Base-by-base conservation (phyloP, 345 rosid genomes). In the Eutrema heterophyllum region DNA sequence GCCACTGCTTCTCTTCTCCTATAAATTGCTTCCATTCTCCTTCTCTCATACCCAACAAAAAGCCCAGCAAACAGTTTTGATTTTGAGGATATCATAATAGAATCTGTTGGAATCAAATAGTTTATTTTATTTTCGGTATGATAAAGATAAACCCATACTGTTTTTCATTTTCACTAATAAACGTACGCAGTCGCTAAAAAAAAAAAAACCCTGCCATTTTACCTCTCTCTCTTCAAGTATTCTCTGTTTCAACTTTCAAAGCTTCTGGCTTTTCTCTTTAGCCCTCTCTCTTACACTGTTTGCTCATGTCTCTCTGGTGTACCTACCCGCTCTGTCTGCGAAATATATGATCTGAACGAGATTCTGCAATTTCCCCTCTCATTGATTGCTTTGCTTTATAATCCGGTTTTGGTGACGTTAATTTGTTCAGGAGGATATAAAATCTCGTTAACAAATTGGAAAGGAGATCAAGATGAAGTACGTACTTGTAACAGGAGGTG, bases 401-500 rank as follows among this genome's bases (percentile, higher is more conserved):
- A 29, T 5, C 11, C 15, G 35, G 69, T 52, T 63, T 54, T 69
- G 41, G 9, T 67, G 35, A 51, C n/a, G 7, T 67, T n/a, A n/a
- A n/a, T n/a, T 26, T 48, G 29, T 49, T 15, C 44, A 30, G 33
- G 33, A 70, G 58, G 46, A 45, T 41, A 46, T 5, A 30, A 33
- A 33, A 50, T 21, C 0, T 43, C 48, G 48, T 14, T n/a, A 43
- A 5, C 1, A 21, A 50, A 5, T 5, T 24, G 55, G 26, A 9
- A 32, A 46, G 45, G 56, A 70, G 80, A 75, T 21, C 24, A 21
- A 56, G 64, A 82, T 81, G 87, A 84, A 86, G 85, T 80, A 82
- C 53, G 86, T 84, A 61, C 57, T 85, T 74, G 82, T 83, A 57
- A 82, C 86, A 15, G 86, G 92, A 44, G 91, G 89, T 73, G 87